Percentiles rank a stretch among this genome's conserved stretches.
Conservation (phyloP, 139 green algal genomes). For the Tetraselmis striata region DNA sequence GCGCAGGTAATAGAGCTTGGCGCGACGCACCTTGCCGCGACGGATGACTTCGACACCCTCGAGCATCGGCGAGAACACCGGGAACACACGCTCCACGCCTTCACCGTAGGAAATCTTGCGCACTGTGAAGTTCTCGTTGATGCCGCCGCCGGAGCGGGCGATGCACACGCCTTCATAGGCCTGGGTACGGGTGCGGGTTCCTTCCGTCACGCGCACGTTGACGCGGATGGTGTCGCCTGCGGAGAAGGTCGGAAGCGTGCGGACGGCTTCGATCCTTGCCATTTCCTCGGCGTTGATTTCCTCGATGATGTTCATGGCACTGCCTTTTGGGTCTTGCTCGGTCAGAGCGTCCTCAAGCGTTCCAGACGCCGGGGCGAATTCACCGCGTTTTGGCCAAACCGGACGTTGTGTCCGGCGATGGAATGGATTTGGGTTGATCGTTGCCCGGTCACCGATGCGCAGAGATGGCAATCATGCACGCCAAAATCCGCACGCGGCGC, state of each 20-base stretch:
- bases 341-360: too few relatives aligned
- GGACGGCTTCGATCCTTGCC: too few relatives aligned
- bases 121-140: constrained; percentile 34
- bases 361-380: too few relatives aligned
- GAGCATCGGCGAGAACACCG: constrained; percentile 33
- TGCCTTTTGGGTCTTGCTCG: too few relatives aligned
- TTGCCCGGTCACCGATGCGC: too few relatives aligned
- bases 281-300: too few relatives aligned
- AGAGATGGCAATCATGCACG: too few relatives aligned
- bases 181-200: constrained; percentile 39
- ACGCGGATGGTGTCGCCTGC: constrained; percentile 46
- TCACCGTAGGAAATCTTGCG: constrained; percentile 35
- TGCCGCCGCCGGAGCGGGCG: constrained; percentile 27
- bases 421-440: too few relatives aligned
- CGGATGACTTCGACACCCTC: constrained; percentile 34
- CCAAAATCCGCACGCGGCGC: too few relatives aligned
- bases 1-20: constrained; percentile 64
- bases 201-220: constrained; percentile 35
- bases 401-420: too few relatives aligned
- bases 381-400: too few relatives aligned
- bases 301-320: too few relatives aligned
- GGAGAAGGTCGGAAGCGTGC: constrained; percentile 12
- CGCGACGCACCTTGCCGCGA: constrained; percentile 36
- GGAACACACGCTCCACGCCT: constrained; percentile 44
- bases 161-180: constrained; percentile 47